phyloP scores from a whole-genome alignment of 2,329 filamentous ascomycete genomes.

The Cercospora brassicicola region DNA sequence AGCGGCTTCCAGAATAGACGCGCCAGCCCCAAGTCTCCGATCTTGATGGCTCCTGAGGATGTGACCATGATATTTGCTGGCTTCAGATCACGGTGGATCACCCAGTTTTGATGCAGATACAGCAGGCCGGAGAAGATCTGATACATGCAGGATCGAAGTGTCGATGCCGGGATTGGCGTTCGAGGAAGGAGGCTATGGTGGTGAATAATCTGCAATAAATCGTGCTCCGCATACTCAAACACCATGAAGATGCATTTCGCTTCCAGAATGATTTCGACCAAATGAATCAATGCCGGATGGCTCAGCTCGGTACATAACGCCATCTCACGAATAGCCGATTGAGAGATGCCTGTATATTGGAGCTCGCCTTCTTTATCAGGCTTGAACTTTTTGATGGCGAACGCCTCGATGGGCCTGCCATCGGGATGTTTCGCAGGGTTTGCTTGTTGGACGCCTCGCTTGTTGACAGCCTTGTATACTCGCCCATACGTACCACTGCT shows the following conservation, averaged over 20 bases:
- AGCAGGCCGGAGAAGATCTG: constrained; percentile 92
- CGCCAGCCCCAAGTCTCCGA: constrained; percentile 89
- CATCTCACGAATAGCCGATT: constrained; percentile 97
- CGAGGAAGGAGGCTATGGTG: constrained; percentile 89
- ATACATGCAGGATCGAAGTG: constrained; percentile 91
- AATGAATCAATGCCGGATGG: constrained; percentile 83
- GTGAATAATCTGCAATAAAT: constrained; percentile 95
- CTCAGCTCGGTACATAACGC: constrained; percentile 88
- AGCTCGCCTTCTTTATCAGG: constrained; percentile 98
- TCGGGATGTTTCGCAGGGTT: constrained; percentile 33
- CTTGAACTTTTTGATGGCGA: constrained; percentile 99
- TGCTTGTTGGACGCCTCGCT: constrained; percentile 55
- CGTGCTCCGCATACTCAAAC: constrained; percentile 97
- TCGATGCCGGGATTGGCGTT: constrained; percentile 82
- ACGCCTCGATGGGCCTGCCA: constrained; percentile 64
- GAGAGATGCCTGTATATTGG: constrained; percentile 95
- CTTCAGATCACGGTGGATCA: constrained; percentile 93
- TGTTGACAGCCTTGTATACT: constrained; percentile 92
- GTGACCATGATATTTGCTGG: constrained; percentile 99
- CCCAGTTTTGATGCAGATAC: constrained; percentile 95
- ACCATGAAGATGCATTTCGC: constrained; percentile 99
- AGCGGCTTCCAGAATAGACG: constrained; percentile 92
- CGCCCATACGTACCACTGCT: constrained; percentile 96
- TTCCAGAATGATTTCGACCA: constrained; percentile 94
- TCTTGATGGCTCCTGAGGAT: constrained; percentile 83